Conservation (phyloP, 495 filamentous ascomycete species). For the Hypoxylon crocopeplum region DNA sequence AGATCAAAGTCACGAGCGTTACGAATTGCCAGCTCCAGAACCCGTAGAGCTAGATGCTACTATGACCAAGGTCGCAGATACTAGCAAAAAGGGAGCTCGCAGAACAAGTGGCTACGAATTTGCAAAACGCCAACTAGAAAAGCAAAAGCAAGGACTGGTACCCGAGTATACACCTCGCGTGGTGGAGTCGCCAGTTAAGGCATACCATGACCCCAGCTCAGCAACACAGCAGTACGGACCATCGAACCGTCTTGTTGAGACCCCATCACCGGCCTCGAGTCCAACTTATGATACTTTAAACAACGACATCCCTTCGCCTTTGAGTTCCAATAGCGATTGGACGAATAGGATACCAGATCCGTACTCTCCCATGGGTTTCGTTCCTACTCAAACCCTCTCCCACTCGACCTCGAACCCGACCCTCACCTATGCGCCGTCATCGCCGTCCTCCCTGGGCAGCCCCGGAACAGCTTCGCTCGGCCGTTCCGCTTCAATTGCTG, state of each 20-base stretch:
- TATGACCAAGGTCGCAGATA: conserved; percentile 44
- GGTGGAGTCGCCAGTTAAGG: conserved; percentile 40
- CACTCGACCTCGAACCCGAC: conserved; percentile 38
- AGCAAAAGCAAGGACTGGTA: conserved; percentile 49
- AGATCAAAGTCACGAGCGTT: conserved; percentile 55
- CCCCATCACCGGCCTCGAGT: conserved; percentile 49
- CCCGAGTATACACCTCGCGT: conserved; percentile 43
- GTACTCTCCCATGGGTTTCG: conserved; percentile 50
- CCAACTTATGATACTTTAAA: conserved; percentile 50
- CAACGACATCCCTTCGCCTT: conserved; percentile 52
- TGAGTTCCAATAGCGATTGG: conserved; percentile 53
- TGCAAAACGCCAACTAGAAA: conserved; percentile 52
- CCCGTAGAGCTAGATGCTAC: conserved; percentile 58
- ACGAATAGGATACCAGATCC: conserved; percentile 45
- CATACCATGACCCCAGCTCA: conserved; percentile 44
- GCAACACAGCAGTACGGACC: conserved; percentile 50
- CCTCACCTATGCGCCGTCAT: conserved; percentile 45
- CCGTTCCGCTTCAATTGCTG: conserved; percentile 43
- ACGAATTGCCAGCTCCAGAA: conserved; percentile 56
- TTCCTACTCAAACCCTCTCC: conserved; percentile 40
- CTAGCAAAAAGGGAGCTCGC: conserved; percentile 38
- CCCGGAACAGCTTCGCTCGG: conserved; percentile 44
- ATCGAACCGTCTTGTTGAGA: conserved; percentile 35
- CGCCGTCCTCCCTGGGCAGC: conserved; percentile 41
- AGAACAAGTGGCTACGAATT: conserved; percentile 52